Evolutionary conservation across 139 green algal genomes (phyloP).

Genomic region (Prasinococcaceae sp.): DNA sequence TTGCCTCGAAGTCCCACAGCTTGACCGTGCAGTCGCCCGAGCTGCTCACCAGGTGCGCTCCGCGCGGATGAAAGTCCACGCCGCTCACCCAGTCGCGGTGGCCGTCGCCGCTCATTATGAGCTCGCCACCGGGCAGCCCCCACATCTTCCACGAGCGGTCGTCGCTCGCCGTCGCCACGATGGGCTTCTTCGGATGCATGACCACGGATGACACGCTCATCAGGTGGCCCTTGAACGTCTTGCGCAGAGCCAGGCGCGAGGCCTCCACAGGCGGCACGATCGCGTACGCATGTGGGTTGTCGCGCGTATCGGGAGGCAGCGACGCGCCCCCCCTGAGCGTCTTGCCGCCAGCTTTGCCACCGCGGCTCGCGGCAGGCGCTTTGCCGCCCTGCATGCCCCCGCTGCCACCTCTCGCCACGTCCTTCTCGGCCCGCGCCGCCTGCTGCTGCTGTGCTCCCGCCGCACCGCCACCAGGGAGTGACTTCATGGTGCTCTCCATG

Average conservation of each 20-base stretch:
- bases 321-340: background rate
- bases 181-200: constrained; percentile 65
- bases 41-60: constrained; percentile 23
- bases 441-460: constrained; percentile 4
- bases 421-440: background rate
- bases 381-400: too few species aligned
- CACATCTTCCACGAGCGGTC: constrained; percentile 65
- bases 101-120: constrained; percentile 24
- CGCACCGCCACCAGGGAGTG: constrained; percentile 16
- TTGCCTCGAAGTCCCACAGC: constrained; percentile 71
- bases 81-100: constrained; percentile 56
- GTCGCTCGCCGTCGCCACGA: constrained; percentile 60
- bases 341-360: background rate
- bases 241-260: constrained; percentile 34
- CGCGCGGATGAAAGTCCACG: constrained; percentile 54
- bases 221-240: constrained; percentile 56
- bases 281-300: constrained; percentile 40
- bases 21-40: constrained; percentile 37
- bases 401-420: too few species aligned
- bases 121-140: constrained; percentile 31
- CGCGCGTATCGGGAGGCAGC: background rate
- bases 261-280: constrained; percentile 29
- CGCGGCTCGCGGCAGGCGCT: too few species aligned
- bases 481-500: background rate
- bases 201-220: constrained; percentile 36